A percentile compares a stretch with the other conserved stretches of the same genome.
Conservation (phyloP, 305 asterid species). For the Fraxinus nigra region DNA sequence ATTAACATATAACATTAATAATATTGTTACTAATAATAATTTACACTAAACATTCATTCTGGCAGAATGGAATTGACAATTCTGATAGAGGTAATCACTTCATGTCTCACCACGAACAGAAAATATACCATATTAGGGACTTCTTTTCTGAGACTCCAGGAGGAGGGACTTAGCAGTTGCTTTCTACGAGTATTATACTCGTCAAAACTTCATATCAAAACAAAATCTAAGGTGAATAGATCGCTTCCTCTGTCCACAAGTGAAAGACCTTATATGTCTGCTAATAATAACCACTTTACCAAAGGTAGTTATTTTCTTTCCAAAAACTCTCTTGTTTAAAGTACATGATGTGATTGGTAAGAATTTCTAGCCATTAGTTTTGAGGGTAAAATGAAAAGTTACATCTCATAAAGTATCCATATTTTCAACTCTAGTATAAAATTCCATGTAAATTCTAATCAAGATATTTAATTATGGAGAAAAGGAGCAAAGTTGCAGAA, state of each 20-base stretch:
- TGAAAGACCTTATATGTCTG: neutral
- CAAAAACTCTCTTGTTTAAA: neutral
- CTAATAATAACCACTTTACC: neutral
- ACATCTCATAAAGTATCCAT: neutral
- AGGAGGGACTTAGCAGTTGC: neutral
- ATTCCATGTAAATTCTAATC: neutral
- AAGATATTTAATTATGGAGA: neutral
- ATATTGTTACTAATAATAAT: conserved; percentile 4
- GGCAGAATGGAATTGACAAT: conserved; percentile 15
- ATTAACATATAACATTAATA: neutral
- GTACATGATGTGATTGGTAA: neutral
- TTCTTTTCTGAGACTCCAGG: neutral
- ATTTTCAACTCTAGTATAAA: neutral
- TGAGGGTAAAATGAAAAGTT: neutral
- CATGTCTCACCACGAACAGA: conserved; percentile 15
- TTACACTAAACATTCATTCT: neutral
- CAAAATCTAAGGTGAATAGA: neutral
- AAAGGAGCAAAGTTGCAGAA: neutral
- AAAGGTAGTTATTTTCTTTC: neutral
- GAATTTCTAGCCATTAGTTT: neutral
- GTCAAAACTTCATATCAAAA: neutral
- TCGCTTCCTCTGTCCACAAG: neutral
- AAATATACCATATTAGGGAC: neutral
- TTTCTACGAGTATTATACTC: neutral
- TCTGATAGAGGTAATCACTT: neutral